phyloP scores from a whole-genome alignment of 441 rosid species.

The Gossypium davidsonii region DNA sequence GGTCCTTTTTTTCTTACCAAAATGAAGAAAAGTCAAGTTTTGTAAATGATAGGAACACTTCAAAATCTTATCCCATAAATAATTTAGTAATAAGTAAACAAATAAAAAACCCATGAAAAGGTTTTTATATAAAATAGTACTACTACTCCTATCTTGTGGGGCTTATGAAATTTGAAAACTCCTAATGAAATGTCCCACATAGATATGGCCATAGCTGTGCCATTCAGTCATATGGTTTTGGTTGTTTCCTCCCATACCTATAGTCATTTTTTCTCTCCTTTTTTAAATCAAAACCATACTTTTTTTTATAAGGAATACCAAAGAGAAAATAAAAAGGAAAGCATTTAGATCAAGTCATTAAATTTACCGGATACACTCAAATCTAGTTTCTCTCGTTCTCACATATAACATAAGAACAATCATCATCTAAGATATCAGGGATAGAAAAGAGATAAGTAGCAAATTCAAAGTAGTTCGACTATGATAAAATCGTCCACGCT shows the following conservation, averaged over 20 bases:
- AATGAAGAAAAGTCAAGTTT: neutral
- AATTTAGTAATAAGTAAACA: neutral
- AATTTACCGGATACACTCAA: too few species aligned
- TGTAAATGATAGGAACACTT: neutral
- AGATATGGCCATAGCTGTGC: constrained; percentile 2
- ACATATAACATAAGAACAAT: too few species aligned
- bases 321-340: too few species aligned
- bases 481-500: too few species aligned
- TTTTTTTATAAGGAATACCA: too few species aligned
- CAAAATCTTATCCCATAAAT: neutral
- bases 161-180: neutral
- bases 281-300: neutral
- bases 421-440: too few species aligned
- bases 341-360: too few species aligned
- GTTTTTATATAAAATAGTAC: neutral
- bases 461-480: too few species aligned
- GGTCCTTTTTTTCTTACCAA: neutral
- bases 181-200: constrained; percentile 1
- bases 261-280: neutral
- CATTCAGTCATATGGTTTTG: constrained; percentile 1
- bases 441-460: too few species aligned
- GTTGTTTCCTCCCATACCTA: neutral
- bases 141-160: neutral
- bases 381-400: too few species aligned
- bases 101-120: neutral